A percentile compares a stretch with the other conserved stretches of the same genome.
These are phyloP conservation scores for Nitzschia palea DNA, from an alignment of 108 stramenopile species.

Conservation along the genomic window DNA sequence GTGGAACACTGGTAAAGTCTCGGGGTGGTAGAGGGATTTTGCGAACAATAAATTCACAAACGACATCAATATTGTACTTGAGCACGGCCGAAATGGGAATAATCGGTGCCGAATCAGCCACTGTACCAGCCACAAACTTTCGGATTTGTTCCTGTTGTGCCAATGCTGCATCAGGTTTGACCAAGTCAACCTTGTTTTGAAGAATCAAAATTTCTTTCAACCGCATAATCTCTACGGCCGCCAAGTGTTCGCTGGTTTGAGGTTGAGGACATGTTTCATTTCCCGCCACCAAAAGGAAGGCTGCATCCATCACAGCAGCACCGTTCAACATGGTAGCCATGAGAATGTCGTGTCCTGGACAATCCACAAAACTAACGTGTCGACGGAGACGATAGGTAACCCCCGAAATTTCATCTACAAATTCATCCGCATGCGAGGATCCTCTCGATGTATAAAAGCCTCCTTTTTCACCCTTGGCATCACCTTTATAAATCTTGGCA, in stretches of 20 bases:
- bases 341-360: constrained; percentile 99
- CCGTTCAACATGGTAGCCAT: constrained; percentile 99
- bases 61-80: constrained; percentile 98
- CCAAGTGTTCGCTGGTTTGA: constrained; percentile 99
- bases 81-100: constrained; percentile 97
- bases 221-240: constrained; percentile 99
- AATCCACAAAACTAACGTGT: constrained; percentile 99
- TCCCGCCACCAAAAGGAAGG: constrained; percentile 98
- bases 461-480: constrained; percentile 57
- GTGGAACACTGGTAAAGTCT: constrained; percentile 92
- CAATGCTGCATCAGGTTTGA: constrained; percentile 96
- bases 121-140: constrained; percentile 97
- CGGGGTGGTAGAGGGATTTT: constrained; percentile 94
- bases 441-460: constrained; percentile 92
- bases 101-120: constrained; percentile 96
- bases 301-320: constrained; percentile 99
- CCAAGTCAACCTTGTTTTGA: constrained; percentile 99
- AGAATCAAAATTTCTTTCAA: constrained; percentile 97
- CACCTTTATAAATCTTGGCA: constrained; percentile 99
- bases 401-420: constrained; percentile 79
- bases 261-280: constrained; percentile 99
- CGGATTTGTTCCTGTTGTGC: constrained; percentile 98
- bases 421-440: constrained; percentile 90
- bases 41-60: constrained; percentile 97
- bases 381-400: constrained; percentile 90